A percentile compares a stretch with the other conserved stretches of the same genome.
Conservation (phyloP, 2,329 filamentous ascomycete genomes). For the Pseudonectria buxi region DNA sequence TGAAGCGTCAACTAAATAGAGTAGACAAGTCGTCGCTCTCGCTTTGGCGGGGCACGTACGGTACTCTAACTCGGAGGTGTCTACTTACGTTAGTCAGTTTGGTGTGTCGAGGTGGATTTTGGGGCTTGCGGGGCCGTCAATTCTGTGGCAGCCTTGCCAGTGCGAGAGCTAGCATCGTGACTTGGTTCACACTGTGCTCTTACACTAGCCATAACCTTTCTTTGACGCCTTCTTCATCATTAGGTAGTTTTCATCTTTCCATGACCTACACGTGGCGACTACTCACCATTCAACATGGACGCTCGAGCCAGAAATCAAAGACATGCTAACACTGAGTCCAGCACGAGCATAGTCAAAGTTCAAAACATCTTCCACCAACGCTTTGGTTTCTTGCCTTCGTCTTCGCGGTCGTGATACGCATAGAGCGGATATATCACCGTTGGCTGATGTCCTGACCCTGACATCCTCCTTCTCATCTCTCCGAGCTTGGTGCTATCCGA, state of each 20-base stretch:
- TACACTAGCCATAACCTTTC: too few species aligned
- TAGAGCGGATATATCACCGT: conserved; percentile 16
- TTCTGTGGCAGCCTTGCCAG: not conserved
- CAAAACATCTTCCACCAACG: conserved; percentile 18
- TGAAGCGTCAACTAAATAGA: too few species aligned
- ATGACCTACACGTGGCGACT: too few species aligned
- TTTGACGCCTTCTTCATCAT: too few species aligned
- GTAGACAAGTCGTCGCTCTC: not conserved
- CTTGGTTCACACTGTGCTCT: not conserved
- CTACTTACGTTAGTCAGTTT: not conserved
- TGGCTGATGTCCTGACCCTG: conserved; percentile 4
- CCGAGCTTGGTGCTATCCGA: conserved; percentile 40
- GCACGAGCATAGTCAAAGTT: too few species aligned
- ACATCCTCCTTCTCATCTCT: conserved; percentile 28
- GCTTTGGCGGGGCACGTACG: not conserved
- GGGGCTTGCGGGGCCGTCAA: conserved; percentile 1
- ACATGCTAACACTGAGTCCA: too few species aligned
- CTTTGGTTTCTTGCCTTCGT: conserved; percentile 11
- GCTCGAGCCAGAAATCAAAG: too few species aligned
- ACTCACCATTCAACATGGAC: too few species aligned
- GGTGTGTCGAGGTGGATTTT: not conserved
- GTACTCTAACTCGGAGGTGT: not conserved
- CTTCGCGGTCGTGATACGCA: conserved; percentile 3
- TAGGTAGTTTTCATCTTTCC: too few species aligned
- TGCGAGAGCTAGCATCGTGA: not conserved